These are phyloP conservation scores for Ochetophila trinervis DNA, from an alignment of 306 rosid genomes.

Conservation along the genomic window DNA sequence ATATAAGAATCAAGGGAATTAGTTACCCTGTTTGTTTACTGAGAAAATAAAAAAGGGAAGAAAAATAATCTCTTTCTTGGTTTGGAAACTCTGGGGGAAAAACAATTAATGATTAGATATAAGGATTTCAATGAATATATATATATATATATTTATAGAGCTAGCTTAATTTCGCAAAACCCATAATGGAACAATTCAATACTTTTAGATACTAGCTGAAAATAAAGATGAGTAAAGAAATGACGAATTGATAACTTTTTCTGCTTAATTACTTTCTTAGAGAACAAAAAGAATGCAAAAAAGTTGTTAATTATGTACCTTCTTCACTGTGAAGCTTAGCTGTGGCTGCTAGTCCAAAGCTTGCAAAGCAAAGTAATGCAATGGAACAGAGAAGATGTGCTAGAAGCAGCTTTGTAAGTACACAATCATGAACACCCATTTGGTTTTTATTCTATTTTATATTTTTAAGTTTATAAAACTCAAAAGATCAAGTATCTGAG, in stretches of 20 bases:
- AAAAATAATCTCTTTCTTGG: background rate
- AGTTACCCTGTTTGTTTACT: conserved; percentile 4
- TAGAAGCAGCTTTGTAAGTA: conserved; percentile 24
- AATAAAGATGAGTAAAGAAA: background rate
- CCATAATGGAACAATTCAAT: background rate
- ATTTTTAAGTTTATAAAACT: no score
- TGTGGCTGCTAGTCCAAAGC: conserved; percentile 41
- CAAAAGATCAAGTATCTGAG: background rate
- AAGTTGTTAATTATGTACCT: conserved; percentile 31
- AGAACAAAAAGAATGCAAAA: background rate
- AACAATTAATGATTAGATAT: no score
- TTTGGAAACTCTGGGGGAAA: no score
- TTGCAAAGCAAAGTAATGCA: conserved; percentile 29
- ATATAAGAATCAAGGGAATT: background rate
- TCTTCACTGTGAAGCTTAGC: conserved; percentile 55
- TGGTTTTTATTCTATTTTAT: background rate
- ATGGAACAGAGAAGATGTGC: conserved; percentile 34
- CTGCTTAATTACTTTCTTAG: background rate
- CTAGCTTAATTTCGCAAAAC: background rate
- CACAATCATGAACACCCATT: conserved; percentile 32
- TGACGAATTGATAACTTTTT: background rate
- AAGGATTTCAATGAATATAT: background rate
- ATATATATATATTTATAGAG: background rate
- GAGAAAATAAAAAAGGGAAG: conserved; percentile 1
- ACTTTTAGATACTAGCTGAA: background rate